Percentiles rank a stretch among this genome's conserved stretches.
These are phyloP conservation scores for Scenedesmus sp. DNA, from an alignment of 163 green algal species.

Conservation along the genomic window DNA sequence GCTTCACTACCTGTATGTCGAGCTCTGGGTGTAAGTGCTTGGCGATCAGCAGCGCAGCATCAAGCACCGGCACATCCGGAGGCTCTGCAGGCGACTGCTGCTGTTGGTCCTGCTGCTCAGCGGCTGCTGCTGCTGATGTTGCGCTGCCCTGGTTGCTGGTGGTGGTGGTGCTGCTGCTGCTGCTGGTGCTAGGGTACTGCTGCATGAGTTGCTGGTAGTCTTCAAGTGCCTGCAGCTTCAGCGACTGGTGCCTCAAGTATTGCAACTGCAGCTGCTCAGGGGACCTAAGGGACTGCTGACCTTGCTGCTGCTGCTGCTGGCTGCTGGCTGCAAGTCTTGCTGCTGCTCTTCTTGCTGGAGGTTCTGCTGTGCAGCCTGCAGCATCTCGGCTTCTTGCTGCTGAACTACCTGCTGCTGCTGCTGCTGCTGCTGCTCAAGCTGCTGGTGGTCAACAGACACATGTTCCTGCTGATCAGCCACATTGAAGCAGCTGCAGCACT, in stretches of 20 bases:
- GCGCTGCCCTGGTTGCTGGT: neutral
- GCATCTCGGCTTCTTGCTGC: neutral
- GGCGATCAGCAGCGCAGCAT: slow-evolving; percentile 60
- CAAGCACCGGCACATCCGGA: slow-evolving; percentile 41
- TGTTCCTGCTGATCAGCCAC: neutral
- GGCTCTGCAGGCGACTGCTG: neutral
- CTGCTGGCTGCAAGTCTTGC: neutral
- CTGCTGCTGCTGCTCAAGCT: neutral
- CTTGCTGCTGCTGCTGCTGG: neutral
- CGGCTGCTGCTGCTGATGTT: neutral
- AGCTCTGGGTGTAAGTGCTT: slow-evolving; percentile 56
- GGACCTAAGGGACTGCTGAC: neutral
- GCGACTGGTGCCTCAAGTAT: neutral
- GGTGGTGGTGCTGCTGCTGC: neutral
- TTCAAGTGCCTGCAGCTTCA: slow-evolving; percentile 36
- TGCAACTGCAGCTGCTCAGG: neutral
- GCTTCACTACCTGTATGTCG: neutral
- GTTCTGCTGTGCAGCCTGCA: neutral
- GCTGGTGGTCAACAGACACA: neutral
- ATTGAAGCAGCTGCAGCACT: neutral
- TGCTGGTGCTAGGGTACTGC: neutral
- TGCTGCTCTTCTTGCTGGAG: neutral
- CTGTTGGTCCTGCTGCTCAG: neutral
- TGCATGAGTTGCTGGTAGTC: slow-evolving; percentile 40
- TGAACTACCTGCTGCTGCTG: neutral